Base-by-base conservation (phyloP, 176 grass and related monocot species). In the Metroxylon sagu region DNA sequence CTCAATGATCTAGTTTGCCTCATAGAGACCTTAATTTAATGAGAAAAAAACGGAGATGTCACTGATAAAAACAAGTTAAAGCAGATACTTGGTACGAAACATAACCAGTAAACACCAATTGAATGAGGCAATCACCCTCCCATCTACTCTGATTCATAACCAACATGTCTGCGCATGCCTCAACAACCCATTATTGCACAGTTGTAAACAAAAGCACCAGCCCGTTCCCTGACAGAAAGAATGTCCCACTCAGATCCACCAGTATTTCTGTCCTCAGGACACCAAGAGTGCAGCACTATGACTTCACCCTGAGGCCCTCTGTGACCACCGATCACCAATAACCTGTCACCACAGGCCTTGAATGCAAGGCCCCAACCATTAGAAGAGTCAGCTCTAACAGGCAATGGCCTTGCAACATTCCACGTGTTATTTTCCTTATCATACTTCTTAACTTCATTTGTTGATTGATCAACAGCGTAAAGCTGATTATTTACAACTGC, bases 171-270 rank as follows among this genome's bases (percentile, higher is more conserved):
- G 15, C 26, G 19, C 6, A 25, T 30, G 59, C 49, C 30, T 95
- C 59, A 95, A 79, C 90, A 95, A 57, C 90, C 86, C 90, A 90
- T 95, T 83, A 95, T 79, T 71, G 90, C 86, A 29, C 90, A 95
- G 70, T 95, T 95, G 75, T 89, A 70, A 56, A 95, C 90, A 27
- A 95, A 95, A 43, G 73, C 82, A 15, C 90, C 86, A 1, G 83
- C 86, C 0, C 82, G 62, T 28, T 90, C 77, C 68, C 79, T 90
- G 52, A 83, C 68, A 6, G 79, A 85, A 19, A 95, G 80, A 56
- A 95, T 74, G 71, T 95, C 86, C 90, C 90, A 95, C 68, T 90
- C 82, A 54, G 64, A 62, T 54, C 19, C 77, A 59, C 65, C 63
- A 17, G 28, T 14, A 16, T 62, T 66, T 57, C 53, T 83, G 63